phyloP scores from a whole-genome alignment of 2,329 filamentous ascomycete species.

The Bisporella sp. region DNA sequence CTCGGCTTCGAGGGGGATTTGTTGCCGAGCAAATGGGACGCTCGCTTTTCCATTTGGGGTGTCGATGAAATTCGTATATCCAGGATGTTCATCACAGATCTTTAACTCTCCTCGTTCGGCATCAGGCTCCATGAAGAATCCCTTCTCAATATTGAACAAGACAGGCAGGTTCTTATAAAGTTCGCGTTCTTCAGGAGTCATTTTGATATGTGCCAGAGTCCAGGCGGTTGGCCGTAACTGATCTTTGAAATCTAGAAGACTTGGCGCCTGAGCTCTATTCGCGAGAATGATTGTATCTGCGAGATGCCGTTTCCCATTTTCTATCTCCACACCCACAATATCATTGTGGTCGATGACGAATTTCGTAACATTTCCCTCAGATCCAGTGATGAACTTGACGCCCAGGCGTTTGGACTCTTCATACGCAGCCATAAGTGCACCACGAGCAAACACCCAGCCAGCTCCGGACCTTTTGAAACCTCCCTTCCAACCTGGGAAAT shows the following conservation, averaged over 20 bases:
- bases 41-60: conserved; percentile 3
- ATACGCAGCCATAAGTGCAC: conserved; percentile 38
- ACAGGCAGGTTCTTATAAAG: conserved; percentile 42
- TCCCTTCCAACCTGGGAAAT: conserved; percentile 43
- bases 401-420: conserved; percentile 38
- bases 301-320: conserved; percentile 32
- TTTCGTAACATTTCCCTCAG: conserved; percentile 30
- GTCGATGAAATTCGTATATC: conserved; percentile 42
- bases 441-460: conserved; percentile 47
- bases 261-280: conserved; percentile 40
- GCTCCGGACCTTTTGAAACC: conserved; percentile 37
- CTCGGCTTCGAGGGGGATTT: conserved; percentile 41
- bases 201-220: conserved; percentile 44
- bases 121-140: conserved; percentile 43
- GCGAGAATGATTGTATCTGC: conserved; percentile 40
- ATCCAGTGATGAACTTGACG: conserved; percentile 38
- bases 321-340: conserved; percentile 36
- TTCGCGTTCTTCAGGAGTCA: conserved; percentile 37
- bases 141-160: conserved; percentile 39
- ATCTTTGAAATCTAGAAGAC: conserved; percentile 41
- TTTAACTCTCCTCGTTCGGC: conserved; percentile 39
- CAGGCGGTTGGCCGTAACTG: conserved; percentile 48
- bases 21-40: conserved; percentile 21
- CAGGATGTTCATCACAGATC: conserved; percentile 49
- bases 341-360: conserved; percentile 32